Evolutionary conservation across 2,329 filamentous ascomycete species (phyloP).

Genomic region (Fusarium albosuccineum): DNA sequence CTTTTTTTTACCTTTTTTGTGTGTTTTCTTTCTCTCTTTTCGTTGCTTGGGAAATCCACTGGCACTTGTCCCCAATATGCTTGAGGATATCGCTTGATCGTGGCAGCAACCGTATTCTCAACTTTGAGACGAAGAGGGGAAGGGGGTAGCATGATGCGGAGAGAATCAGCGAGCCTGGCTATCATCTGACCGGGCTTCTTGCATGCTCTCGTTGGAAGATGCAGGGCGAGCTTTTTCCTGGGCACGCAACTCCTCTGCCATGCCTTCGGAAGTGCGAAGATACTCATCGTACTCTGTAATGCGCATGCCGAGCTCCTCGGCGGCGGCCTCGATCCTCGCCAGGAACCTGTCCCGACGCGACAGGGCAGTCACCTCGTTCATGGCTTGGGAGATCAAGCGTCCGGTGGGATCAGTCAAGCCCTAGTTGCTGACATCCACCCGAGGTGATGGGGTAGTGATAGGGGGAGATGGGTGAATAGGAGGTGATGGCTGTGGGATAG

Average conservation of each 20-base stretch:
- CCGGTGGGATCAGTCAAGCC: constrained; percentile 37
- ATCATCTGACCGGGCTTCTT: constrained; percentile 11
- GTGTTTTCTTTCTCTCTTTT: not conserved
- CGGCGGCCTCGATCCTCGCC: constrained; percentile 66
- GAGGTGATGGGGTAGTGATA: constrained; percentile 13
- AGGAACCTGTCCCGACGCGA: constrained; percentile 61
- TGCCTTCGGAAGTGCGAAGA: constrained; percentile 44
- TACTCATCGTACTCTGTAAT: constrained; percentile 66
- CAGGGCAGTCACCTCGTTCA: constrained; percentile 59
- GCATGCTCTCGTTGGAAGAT: constrained; percentile 23
- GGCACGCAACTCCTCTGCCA: constrained; percentile 39
- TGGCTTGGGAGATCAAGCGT: constrained; percentile 53
- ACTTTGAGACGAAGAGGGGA: not conserved
- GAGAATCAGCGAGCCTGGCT: constrained; percentile 15
- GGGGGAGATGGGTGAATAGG: constrained; percentile 40
- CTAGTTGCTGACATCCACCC: constrained; percentile 56
- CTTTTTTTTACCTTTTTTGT: constrained; percentile 4
- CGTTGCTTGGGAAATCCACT: not conserved
- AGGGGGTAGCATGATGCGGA: not conserved
- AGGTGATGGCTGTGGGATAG: constrained; percentile 9
- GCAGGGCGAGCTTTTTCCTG: constrained; percentile 39
- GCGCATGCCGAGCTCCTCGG: constrained; percentile 66
- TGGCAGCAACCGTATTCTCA: not conserved
- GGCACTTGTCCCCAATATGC: not conserved
- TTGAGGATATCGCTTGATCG: not conserved